Evolutionary conservation across 1,139 yeast genomes (phyloP).

Genomic region (Yarrowia galli): DNA sequence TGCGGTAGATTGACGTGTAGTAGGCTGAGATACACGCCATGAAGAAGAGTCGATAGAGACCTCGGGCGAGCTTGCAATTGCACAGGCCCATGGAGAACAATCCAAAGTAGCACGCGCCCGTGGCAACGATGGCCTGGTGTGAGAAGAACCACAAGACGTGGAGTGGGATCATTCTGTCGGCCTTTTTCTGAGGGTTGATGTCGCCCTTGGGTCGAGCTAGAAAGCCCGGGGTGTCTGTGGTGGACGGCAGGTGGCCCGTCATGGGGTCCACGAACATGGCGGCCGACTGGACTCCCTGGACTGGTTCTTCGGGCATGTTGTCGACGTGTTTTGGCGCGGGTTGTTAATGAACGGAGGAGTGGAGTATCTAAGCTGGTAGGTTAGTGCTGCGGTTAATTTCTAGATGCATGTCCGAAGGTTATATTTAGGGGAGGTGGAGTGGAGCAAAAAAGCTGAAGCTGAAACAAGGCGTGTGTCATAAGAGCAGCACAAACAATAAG

Average conservation of each 20-base stretch:
- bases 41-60: slow-evolving; percentile 65
- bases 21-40: slow-evolving; percentile 75
- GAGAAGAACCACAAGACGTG: slow-evolving; percentile 34
- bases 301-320: slow-evolving; percentile 25
- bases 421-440: slow-evolving; percentile 26
- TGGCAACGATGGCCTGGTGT: slow-evolving; percentile 33
- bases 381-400: slow-evolving; percentile 32
- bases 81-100: slow-evolving; percentile 41
- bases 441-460: slow-evolving; percentile 8
- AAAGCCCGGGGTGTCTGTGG: slow-evolving; percentile 23
- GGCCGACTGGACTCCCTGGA: slow-evolving; percentile 40
- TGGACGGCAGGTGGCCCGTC: slow-evolving; percentile 33
- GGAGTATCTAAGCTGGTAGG: slow-evolving; percentile 23
- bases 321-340: not conserved
- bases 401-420: slow-evolving; percentile 10
- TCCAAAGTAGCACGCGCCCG: slow-evolving; percentile 36
- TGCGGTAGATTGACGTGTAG: slow-evolving; percentile 71
- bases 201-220: not conserved
- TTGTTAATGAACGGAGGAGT: not conserved
- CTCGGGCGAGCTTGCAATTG: slow-evolving; percentile 42
- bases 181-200: slow-evolving; percentile 27
- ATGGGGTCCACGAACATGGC: slow-evolving; percentile 38
- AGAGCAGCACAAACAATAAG: not conserved
- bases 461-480: slow-evolving; percentile 8
- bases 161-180: slow-evolving; percentile 20